Evolutionary conservation across 2,329 filamentous ascomycete genomes (phyloP).

Genomic region (Coleophoma cylindrospora): DNA sequence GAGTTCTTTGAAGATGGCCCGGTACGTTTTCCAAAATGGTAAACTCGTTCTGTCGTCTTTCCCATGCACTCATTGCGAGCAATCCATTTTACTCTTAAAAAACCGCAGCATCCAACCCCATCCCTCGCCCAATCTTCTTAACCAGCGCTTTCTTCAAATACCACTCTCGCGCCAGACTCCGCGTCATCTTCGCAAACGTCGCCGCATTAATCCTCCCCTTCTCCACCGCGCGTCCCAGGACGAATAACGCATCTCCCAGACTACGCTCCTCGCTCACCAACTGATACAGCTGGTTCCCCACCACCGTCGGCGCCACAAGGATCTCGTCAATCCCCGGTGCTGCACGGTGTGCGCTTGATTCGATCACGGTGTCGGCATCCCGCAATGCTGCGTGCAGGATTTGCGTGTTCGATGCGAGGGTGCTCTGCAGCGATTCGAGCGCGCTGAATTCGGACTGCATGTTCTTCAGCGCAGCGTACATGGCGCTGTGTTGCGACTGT

Average conservation of each 20-base stretch:
- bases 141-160: constrained; percentile 79
- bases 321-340: constrained; percentile 83
- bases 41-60: too few relatives aligned
- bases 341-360: constrained; percentile 61
- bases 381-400: constrained; percentile 74
- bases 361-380: constrained; percentile 74
- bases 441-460: constrained; percentile 71
- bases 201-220: constrained; percentile 63
- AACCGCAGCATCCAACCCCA: constrained; percentile 51
- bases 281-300: constrained; percentile 87
- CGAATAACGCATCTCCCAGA: constrained; percentile 81
- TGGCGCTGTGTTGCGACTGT: constrained; percentile 71
- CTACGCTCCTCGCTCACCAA: constrained; percentile 85
- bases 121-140: constrained; percentile 70
- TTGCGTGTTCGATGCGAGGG: constrained; percentile 70
- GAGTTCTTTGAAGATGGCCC: too few relatives aligned
- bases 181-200: constrained; percentile 75
- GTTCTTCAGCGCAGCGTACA: constrained; percentile 62
- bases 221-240: constrained; percentile 71
- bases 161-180: constrained; percentile 71
- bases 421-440: constrained; percentile 63
- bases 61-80: too few relatives aligned
- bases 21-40: too few relatives aligned
- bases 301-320: constrained; percentile 87
- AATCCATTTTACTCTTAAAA: neutral